Evolutionary conservation across 75 land plant species (phyloP).

Genomic region (Adiantum capillusveneris): DNA sequence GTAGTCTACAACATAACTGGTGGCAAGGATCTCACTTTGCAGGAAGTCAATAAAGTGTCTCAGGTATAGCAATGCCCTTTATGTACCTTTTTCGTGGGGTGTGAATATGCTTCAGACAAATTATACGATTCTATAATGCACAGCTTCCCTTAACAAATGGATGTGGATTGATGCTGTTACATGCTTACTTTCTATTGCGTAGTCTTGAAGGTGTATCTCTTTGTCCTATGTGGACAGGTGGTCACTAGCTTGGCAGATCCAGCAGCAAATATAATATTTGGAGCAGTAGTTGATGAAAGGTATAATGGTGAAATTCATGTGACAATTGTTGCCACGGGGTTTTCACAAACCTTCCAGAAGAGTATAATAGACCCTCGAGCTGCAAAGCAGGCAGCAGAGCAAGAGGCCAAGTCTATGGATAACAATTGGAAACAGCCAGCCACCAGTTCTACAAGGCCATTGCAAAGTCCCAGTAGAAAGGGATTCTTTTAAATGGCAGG

Average conservation of each 20-base stretch:
- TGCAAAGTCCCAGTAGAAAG: background rate
- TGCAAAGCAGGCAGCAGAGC: constrained; percentile 3
- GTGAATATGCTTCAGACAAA: too few relatives aligned
- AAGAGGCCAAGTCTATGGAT: constrained; percentile 12
- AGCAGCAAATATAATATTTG: constrained; percentile 31
- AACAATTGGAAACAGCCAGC: constrained; percentile 9
- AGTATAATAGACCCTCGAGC: constrained; percentile 26
- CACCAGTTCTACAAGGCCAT: background rate
- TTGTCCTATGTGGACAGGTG: constrained; percentile 15
- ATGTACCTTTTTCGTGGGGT: too few relatives aligned
- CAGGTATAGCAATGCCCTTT: constrained; percentile 14
- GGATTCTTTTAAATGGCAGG: background rate
- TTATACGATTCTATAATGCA: too few relatives aligned
- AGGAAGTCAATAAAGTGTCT: constrained; percentile 28
- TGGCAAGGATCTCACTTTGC: constrained; percentile 25
- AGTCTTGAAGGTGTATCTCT: too few relatives aligned
- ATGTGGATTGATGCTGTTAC: too few relatives aligned
- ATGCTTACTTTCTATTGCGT: too few relatives aligned
- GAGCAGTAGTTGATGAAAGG: constrained; percentile 34
- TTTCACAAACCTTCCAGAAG: constrained; percentile 5
- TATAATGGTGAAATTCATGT: constrained; percentile 28
- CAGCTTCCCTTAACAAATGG: too few relatives aligned
- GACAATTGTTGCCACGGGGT: constrained; percentile 35
- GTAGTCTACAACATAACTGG: constrained; percentile 37
- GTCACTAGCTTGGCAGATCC: constrained; percentile 28